Conservation (phyloP, 768 basidiomycete species). For the Auriscalpium vulgare region DNA sequence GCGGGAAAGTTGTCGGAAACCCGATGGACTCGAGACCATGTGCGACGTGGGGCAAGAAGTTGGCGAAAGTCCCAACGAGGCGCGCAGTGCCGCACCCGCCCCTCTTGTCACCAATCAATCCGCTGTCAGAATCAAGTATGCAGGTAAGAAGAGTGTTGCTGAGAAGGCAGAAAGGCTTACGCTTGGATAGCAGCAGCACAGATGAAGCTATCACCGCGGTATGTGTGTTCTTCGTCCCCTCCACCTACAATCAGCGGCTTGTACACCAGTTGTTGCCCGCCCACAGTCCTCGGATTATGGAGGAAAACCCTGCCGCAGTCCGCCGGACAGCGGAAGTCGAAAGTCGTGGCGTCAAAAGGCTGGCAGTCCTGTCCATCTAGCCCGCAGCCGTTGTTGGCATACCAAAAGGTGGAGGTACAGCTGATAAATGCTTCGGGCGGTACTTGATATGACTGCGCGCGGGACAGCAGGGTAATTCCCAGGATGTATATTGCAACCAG, state of each 20-base stretch:
- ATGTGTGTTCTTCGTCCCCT: slow-evolving; percentile 62
- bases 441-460: slow-evolving; percentile 65
- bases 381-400: slow-evolving; percentile 62
- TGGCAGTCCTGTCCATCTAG: slow-evolving; percentile 57
- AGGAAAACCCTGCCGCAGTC: slow-evolving; percentile 56
- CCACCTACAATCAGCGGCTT: slow-evolving; percentile 81
- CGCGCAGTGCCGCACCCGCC: slow-evolving; percentile 75
- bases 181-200: slow-evolving; percentile 80
- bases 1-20: slow-evolving; percentile 70
- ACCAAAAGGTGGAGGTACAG: slow-evolving; percentile 69
- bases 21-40: slow-evolving; percentile 64
- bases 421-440: slow-evolving; percentile 54
- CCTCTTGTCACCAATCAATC: slow-evolving; percentile 48
- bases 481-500: slow-evolving; percentile 59
- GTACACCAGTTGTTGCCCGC: slow-evolving; percentile 54
- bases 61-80: slow-evolving; percentile 64
- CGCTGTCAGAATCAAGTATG: slow-evolving; percentile 31
- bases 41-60: slow-evolving; percentile 50
- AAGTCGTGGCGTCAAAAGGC: slow-evolving; percentile 52
- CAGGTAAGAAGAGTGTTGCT: too few relatives aligned
- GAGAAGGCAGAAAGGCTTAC: slow-evolving; percentile 29
- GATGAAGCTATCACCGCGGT: slow-evolving; percentile 79
- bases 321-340: slow-evolving; percentile 78
- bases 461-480: slow-evolving; percentile 61
- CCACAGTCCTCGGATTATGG: slow-evolving; percentile 69